Evolutionary conservation across 1,284 basidiomycete genomes (phyloP).

Genomic region (Marasmius tenuissimus): DNA sequence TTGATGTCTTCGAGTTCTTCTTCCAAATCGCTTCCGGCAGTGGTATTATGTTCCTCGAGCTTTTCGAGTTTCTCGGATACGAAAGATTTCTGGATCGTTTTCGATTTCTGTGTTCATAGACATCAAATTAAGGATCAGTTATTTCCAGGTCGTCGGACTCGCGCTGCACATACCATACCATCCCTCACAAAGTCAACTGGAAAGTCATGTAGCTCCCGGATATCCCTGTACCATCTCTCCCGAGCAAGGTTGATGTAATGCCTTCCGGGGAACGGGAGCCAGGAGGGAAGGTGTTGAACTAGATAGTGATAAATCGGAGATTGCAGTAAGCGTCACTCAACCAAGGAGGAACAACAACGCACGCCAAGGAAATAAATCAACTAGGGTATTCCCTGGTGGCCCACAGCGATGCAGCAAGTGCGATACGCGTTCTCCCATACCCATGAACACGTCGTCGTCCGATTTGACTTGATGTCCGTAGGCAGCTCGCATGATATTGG

Average conservation of each 20-base stretch:
- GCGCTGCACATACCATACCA: conserved; percentile 17
- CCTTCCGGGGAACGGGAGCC: conserved; percentile 28
- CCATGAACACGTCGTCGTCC: conserved; percentile 20
- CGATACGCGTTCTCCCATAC: conserved; percentile 11
- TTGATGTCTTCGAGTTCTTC: background rate
- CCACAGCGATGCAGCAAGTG: conserved; percentile 15
- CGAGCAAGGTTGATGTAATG: conserved; percentile 21
- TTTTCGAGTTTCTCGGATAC: background rate
- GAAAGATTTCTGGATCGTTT: background rate
- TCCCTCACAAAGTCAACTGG: conserved; percentile 12
- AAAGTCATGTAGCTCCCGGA: conserved; percentile 3
- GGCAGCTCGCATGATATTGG: conserved; percentile 20
- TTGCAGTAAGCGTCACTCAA: background rate
- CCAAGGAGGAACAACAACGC: background rate
- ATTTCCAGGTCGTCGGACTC: background rate
- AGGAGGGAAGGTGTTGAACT: conserved; percentile 23
- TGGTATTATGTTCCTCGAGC: background rate
- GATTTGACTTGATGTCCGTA: conserved; percentile 22
- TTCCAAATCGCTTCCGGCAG: background rate
- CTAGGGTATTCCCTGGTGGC: conserved; percentile 16
- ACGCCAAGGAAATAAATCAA: conserved; percentile 23
- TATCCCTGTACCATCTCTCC: background rate
- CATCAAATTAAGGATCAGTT: background rate
- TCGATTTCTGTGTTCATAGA: background rate
- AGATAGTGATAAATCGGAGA: background rate